phyloP scores from a whole-genome alignment of 1,284 basidiomycete species.

The Cryptococcus deneoformans region DNA sequence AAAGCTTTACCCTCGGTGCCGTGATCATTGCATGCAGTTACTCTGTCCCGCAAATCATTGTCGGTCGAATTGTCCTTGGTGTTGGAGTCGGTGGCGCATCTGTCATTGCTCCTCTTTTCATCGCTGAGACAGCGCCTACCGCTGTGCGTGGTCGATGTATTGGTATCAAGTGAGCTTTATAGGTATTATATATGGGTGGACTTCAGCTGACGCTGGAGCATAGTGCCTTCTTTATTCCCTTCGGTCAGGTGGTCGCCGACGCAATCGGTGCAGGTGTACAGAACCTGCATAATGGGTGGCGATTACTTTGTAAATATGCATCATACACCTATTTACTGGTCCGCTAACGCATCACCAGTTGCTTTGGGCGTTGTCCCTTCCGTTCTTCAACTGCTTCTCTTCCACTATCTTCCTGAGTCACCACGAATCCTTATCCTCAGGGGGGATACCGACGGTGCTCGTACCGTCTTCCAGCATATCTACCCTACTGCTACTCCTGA shows the following conservation, averaged over 20 bases:
- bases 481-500: slow-evolving; percentile 31
- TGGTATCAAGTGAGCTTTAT: slow-evolving; percentile 15
- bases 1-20: slow-evolving; percentile 33
- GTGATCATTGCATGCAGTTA: slow-evolving; percentile 33
- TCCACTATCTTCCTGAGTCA: slow-evolving; percentile 43
- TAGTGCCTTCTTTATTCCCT: slow-evolving; percentile 21
- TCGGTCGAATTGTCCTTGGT: too few relatives aligned
- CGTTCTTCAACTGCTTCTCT: slow-evolving; percentile 32
- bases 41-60: too few relatives aligned
- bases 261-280: slow-evolving; percentile 34
- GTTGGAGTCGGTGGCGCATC: too few relatives aligned
- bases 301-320: slow-evolving; percentile 11
- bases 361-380: slow-evolving; percentile 39
- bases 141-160: slow-evolving; percentile 35
- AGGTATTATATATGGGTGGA: too few relatives aligned
- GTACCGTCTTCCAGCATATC: slow-evolving; percentile 21
- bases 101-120: too few relatives aligned
- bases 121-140: slow-evolving; percentile 20
- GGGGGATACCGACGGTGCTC: slow-evolving; percentile 25
- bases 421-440: slow-evolving; percentile 19
- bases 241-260: slow-evolving; percentile 22
- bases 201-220: background rate
- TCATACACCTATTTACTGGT: background rate
- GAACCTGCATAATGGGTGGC: slow-evolving; percentile 16
- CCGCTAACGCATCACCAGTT: background rate